Percentiles rank a stretch among this genome's conserved stretches.
Conservation (phyloP, 1,284 basidiomycete species). For the Fomitopsis palustris region DNA sequence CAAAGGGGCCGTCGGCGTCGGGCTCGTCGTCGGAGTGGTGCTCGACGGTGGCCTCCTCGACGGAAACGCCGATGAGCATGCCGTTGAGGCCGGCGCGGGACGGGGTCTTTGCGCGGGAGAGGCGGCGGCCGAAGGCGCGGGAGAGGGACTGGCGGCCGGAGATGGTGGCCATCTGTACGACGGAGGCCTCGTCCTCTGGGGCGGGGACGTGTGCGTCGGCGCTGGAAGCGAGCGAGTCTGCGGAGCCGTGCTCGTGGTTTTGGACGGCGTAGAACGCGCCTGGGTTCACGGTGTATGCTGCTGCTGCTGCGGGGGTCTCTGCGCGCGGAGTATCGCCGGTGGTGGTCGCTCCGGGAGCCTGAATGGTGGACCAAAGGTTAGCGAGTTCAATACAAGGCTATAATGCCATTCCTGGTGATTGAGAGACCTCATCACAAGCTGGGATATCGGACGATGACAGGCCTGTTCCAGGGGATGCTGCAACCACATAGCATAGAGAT, state of each 20-base stretch:
- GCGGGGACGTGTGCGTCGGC: constrained; percentile 30
- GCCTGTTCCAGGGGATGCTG: too few species aligned
- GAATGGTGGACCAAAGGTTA: neutral
- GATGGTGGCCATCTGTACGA: constrained; percentile 57
- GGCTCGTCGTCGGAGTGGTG: constrained; percentile 30
- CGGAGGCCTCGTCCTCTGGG: constrained; percentile 44
- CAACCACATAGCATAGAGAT: too few species aligned
- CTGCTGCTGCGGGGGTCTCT: neutral
- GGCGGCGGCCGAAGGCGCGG: constrained; percentile 48
- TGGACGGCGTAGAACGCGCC: constrained; percentile 45
- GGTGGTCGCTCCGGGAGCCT: neutral
- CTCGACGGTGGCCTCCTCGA: constrained; percentile 52
- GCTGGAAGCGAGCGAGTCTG: constrained; percentile 40
- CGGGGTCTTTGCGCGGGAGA: constrained; percentile 47
- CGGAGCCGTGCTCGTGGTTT: constrained; percentile 46
- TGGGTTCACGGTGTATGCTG: constrained; percentile 19
- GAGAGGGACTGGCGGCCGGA: constrained; percentile 47
- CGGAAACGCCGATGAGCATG: constrained; percentile 53
- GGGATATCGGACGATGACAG: too few species aligned
- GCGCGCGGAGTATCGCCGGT: neutral
- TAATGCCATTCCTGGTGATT: too few species aligned
- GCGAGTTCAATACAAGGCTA: too few species aligned
- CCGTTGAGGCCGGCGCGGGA: constrained; percentile 14
- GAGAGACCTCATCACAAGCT: too few species aligned
- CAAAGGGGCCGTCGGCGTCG: constrained; percentile 9